Percentiles rank a stretch among this genome's conserved stretches.
phyloP scores from a whole-genome alignment of 148 eudicot species.

The Fagopyrum esculentum region DNA sequence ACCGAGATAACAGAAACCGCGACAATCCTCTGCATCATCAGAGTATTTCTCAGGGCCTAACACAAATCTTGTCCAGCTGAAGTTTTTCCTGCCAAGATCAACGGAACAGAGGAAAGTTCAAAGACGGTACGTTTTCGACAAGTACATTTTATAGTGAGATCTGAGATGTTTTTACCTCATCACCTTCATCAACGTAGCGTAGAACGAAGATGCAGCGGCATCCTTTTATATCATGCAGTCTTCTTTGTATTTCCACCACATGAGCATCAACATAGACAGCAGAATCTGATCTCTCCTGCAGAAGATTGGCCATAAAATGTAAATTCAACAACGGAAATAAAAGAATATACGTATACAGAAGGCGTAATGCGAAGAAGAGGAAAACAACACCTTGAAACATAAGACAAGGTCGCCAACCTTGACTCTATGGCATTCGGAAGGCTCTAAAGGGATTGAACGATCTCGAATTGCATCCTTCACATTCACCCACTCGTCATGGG shows the following conservation, averaged over 20 bases:
- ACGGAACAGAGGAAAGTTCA: background rate
- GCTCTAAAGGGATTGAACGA: constrained; percentile 84
- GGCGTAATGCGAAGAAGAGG: background rate
- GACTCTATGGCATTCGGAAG: constrained; percentile 80
- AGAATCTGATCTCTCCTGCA: constrained; percentile 50
- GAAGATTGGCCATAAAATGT: background rate
- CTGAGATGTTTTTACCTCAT: constrained; percentile 36
- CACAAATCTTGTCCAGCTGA: constrained; percentile 46
- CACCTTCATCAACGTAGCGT: constrained; percentile 48
- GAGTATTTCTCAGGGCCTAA: constrained; percentile 36
- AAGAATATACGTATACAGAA: background rate
- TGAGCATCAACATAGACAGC: constrained; percentile 72
- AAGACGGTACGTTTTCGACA: background rate
- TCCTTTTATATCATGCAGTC: constrained; percentile 41
- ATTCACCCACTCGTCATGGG: constrained; percentile 89
- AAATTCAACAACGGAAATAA: background rate
- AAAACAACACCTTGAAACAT: constrained; percentile 62
- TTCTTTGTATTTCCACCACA: constrained; percentile 50
- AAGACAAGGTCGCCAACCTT: constrained; percentile 77
- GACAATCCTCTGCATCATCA: no score
- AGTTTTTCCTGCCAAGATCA: constrained; percentile 44
- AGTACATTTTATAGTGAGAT: background rate
- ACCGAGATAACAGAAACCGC: background rate
- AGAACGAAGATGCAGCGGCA: constrained; percentile 75
- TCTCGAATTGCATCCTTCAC: constrained; percentile 56